phyloP scores from a whole-genome alignment of 2,329 filamentous ascomycete genomes.

The Conoideocrella luteorostrata region DNA sequence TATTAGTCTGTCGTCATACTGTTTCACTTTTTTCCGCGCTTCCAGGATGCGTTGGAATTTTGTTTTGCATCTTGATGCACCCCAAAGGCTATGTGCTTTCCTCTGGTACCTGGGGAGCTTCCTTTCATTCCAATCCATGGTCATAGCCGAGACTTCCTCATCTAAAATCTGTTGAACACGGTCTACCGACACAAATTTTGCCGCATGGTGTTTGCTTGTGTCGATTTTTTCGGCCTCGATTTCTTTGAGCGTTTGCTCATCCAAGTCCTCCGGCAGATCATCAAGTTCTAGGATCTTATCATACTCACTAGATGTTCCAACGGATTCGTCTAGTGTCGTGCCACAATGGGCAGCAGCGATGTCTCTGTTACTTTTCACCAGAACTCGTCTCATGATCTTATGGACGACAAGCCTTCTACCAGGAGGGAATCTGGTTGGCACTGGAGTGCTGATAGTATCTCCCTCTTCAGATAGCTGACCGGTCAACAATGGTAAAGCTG shows the following conservation, averaged over 20 bases:
- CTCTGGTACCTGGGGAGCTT: slow-evolving; percentile 49
- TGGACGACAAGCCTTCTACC: slow-evolving; percentile 40
- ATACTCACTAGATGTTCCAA: slow-evolving; percentile 15
- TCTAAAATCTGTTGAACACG: slow-evolving; percentile 49
- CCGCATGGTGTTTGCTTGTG: slow-evolving; percentile 5
- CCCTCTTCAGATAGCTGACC: slow-evolving; percentile 15
- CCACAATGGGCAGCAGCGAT: background rate
- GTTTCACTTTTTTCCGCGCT: slow-evolving; percentile 35
- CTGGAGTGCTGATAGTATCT: slow-evolving; percentile 20
- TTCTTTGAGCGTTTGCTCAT: slow-evolving; percentile 54
- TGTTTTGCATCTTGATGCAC: slow-evolving; percentile 38
- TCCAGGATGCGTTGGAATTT: slow-evolving; percentile 32
- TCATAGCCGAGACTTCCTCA: slow-evolving; percentile 43
- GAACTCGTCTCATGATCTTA: slow-evolving; percentile 32
- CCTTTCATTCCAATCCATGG: slow-evolving; percentile 49
- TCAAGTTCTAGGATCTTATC: slow-evolving; percentile 38
- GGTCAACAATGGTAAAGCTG: slow-evolving; percentile 15
- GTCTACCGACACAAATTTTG: slow-evolving; percentile 21
- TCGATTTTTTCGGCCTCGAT: slow-evolving; percentile 40
- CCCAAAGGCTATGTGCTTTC: slow-evolving; percentile 59
- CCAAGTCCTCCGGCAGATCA: slow-evolving; percentile 28
- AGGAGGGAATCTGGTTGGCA: slow-evolving; percentile 25
- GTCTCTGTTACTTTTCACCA: slow-evolving; percentile 23
- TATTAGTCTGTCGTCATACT: slow-evolving; percentile 45
- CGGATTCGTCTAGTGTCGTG: background rate